These are phyloP conservation scores for Trichothecium roseum DNA, from an alignment of 2,329 filamentous ascomycete genomes.

Conservation along the genomic window DNA sequence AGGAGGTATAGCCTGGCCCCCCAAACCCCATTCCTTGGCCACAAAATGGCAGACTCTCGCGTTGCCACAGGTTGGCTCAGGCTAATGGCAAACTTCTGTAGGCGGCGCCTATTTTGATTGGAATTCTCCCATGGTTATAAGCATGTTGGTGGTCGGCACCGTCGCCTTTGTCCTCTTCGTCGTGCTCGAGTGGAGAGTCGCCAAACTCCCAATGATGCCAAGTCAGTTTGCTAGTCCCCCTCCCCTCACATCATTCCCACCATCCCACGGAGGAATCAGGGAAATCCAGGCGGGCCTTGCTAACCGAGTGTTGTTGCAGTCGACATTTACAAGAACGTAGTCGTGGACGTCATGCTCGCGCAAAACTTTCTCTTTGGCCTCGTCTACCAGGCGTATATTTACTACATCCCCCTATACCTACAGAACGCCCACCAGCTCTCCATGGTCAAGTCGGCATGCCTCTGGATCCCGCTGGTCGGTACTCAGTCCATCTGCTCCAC, in stretches of 20 bases:
- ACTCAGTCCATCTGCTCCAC: constrained; percentile 35
- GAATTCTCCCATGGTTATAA: constrained; percentile 59
- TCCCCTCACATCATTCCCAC: not conserved
- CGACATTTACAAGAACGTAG: constrained; percentile 40
- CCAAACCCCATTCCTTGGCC: no score
- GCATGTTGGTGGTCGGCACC: constrained; percentile 59
- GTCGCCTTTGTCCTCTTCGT: constrained; percentile 52
- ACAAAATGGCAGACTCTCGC: not conserved
- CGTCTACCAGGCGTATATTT: constrained; percentile 48
- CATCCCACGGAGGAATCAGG: not conserved
- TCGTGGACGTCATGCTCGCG: constrained; percentile 42
- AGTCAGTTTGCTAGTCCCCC: not conserved
- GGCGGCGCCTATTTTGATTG: constrained; percentile 31
- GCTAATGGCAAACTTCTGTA: no score
- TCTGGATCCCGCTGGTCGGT: constrained; percentile 38
- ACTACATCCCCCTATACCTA: constrained; percentile 52
- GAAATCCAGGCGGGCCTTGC: not conserved
- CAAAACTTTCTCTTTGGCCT: constrained; percentile 52
- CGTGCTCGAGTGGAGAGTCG: constrained; percentile 58
- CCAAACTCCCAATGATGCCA: constrained; percentile 68
- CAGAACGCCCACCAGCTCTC: constrained; percentile 37
- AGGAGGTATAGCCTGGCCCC: no score
- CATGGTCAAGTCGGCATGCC: constrained; percentile 34
- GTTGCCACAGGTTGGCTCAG: no score
- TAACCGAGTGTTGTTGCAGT: constrained; percentile 16